Evolutionary conservation across 1,284 basidiomycete species (phyloP), one percentile per base, ranked within the genome.

Genomic region (Ustilago esculenta): DNA sequence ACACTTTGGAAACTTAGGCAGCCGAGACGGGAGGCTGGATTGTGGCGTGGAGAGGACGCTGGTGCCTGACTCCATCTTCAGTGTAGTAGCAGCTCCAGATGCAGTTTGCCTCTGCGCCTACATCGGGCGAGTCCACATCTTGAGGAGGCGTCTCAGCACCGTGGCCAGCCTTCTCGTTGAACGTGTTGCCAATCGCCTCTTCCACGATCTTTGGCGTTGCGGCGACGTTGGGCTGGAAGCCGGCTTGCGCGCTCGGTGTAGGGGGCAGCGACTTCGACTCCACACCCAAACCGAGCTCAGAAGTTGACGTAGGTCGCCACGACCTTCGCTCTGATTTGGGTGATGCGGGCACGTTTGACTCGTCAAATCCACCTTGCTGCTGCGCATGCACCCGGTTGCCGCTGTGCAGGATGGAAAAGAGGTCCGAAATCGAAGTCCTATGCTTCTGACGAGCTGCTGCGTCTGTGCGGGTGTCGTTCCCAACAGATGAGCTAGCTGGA

Each of bases 31-130:
- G 5, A 6, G 12, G 17, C 12, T 12, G 27, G 20, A 49, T 24
- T 3, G 20, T 17, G 5, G 37, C 32, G 20, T 34, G 20, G 32
- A 41, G 14, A 3, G 37, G 37, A 7, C 23, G 40, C 23, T 41
- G 45, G 5, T 25, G 41, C 21, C 32, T 39, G 6, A 29, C 24
- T 2, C 53, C 64, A 21, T 68, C 50, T 15, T 61, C 57, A 6
- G 54, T 33, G 24, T 68, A 68, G 34, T 68, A 68, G 40, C 65
- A 68, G 43, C 65, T 68, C 53, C 58, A 68, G 1, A 68, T 21
- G 23, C 55, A 58, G 18, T 48, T 54, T 3, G 43, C 29, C 2
- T 42, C 52, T 14, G 1, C 42, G 3, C n/a, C 36, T 6, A 8
- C 32, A 7, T 17, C 25, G 6, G 21, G 39, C 12, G 23, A 21